Percentiles rank a stretch among this genome's conserved stretches.
Evolutionary conservation across 495 filamentous ascomycete genomes (phyloP).

Genomic region (Penicillium antarcticum): DNA sequence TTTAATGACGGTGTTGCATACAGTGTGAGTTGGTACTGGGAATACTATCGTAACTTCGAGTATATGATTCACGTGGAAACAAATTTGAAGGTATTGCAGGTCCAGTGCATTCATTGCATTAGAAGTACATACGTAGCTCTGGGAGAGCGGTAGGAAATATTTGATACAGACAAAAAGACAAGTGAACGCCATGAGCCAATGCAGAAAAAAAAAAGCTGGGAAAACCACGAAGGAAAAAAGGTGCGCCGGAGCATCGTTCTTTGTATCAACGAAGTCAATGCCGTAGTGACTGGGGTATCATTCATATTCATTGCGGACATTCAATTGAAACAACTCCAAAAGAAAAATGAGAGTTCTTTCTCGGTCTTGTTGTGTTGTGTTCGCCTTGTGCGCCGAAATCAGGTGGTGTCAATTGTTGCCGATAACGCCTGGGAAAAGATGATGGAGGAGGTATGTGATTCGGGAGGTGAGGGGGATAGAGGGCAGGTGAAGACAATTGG

Average conservation of each 20-base stretch:
- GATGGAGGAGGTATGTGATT: slow-evolving; percentile 1
- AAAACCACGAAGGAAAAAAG: background rate
- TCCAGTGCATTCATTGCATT: no score
- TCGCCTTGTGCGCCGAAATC: slow-evolving; percentile 18
- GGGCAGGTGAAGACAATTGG: background rate
- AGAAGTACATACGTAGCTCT: no score
- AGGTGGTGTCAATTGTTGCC: slow-evolving; percentile 3
- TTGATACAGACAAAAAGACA: no score
- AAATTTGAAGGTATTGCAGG: no score
- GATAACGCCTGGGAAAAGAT: slow-evolving; percentile 7
- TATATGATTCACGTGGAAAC: no score
- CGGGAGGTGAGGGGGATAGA: background rate
- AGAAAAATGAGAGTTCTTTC: slow-evolving; percentile 5
- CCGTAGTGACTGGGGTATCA: slow-evolving; percentile 23
- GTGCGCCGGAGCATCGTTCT: background rate
- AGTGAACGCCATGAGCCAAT: background rate
- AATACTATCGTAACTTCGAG: no score
- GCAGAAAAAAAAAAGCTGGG: background rate
- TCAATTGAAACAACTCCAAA: slow-evolving; percentile 8
- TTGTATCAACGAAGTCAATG: slow-evolving; percentile 5
- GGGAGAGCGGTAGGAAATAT: no score
- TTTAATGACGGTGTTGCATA: background rate
- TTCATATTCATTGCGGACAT: slow-evolving; percentile 21
- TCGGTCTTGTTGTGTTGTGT: slow-evolving; percentile 7
- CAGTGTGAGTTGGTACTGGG: background rate